Evolutionary conservation across 768 basidiomycete species (phyloP), one percentile per base, ranked within the genome.

Genomic region (Suillus placidus): DNA sequence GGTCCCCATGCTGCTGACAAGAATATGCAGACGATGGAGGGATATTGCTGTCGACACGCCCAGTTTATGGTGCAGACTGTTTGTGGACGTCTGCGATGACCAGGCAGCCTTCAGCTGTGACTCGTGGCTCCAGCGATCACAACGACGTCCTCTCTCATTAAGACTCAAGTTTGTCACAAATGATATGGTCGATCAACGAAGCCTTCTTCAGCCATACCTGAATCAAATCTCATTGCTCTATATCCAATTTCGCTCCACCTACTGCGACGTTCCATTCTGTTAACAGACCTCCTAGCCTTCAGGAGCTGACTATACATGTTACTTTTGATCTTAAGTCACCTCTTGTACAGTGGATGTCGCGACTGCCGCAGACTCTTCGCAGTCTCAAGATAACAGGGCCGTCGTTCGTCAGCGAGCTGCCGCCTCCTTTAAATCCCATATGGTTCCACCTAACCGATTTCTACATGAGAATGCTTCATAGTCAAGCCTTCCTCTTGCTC

Each of bases 121-220:
- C 16, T 43, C 9, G 8, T 34, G 37, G 52, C 23, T 42, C 14
- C n/a, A 18, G 32, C 60, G 60, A 73, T 72, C 40, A 58, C 45
- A 20, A 12, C 9, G 7, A 47, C 20, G 20, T 12, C 45, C 45
- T 10, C 45, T 47, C 45, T 47, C 45, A 5, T n/a, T 47, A 23
- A n/a, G n/a, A 42, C 14, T 42, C 6, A 42, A 10, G 20, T 45
- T 4, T 20, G 6, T 20, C 10, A 20, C 43, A 10, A 2, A 4
- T 9, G 20, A 20, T 45, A 20, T 20, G 7, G 3, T 9, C 43
- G 4, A 45, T 0, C 20, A 20, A n/a, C 20, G 20, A n/a, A 45
- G 20, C 43, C 43, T 45, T 47, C n/a, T 47, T n/a, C 45, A 47
- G 1, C 45, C 45, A 10, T 47, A 47, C n/a, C 9, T n/a, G 10